Conservation (phyloP, 306 rosid genomes). For the Quercus ilex region DNA sequence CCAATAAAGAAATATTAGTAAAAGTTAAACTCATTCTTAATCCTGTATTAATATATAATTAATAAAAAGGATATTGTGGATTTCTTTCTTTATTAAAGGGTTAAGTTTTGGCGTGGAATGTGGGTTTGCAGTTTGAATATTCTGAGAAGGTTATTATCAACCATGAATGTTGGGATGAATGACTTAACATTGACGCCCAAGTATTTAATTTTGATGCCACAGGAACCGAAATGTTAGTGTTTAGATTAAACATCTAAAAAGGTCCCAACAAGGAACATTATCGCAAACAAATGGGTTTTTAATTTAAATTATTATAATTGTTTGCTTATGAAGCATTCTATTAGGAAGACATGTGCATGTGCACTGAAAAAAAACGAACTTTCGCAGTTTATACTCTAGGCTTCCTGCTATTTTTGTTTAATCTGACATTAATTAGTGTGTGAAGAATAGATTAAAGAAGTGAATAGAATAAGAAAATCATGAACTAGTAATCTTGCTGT, state of each 20-base stretch:
- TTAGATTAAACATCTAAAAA: not conserved
- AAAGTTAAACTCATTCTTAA: no score
- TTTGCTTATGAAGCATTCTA: not conserved
- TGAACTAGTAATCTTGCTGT: not conserved
- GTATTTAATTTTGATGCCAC: no score
- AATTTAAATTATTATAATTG: not conserved
- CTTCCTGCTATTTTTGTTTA: not conserved
- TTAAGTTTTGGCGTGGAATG: not conserved
- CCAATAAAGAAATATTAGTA: no score
- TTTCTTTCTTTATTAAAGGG: no score
- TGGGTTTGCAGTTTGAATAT: not conserved
- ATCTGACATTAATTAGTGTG: not conserved
- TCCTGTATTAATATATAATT: no score
- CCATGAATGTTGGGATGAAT: not conserved
- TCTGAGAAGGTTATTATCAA: not conserved
- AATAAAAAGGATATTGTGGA: no score
- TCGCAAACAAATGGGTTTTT: not conserved
- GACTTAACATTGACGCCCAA: not conserved
- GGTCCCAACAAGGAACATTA: not conserved
- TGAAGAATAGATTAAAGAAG: not conserved
- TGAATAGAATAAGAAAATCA: not conserved
- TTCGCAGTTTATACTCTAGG: not conserved
- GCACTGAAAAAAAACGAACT: slow-evolving; percentile 3
- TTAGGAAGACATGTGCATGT: not conserved
- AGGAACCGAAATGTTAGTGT: not conserved